phyloP scores from a whole-genome alignment of 257 asterid species.

The Nicotiana sylvestris region DNA sequence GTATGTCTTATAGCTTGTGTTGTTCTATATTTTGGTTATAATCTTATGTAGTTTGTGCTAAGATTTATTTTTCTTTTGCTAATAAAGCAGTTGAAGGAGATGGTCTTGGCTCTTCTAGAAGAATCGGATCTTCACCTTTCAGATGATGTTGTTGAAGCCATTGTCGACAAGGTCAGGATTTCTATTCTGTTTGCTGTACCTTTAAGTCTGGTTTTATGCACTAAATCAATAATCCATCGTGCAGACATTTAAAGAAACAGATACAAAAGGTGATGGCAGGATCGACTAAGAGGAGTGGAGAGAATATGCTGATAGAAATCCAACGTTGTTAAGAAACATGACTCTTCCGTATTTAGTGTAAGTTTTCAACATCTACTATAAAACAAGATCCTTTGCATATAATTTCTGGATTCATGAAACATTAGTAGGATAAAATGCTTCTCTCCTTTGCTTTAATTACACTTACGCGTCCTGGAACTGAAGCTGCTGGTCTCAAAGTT shows the following conservation, averaged over 20 bases:
- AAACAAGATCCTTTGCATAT: not conserved
- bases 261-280: slow-evolving; percentile 24
- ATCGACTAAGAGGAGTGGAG: slow-evolving; percentile 30
- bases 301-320: slow-evolving; percentile 24
- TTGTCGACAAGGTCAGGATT: slow-evolving; percentile 24
- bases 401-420: no score
- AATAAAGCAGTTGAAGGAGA: slow-evolving; percentile 21
- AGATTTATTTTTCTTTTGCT: not conserved
- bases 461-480: no score
- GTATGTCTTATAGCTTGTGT: not conserved
- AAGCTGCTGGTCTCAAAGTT: not conserved
- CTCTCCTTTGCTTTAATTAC: no score
- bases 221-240: not conserved
- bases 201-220: not conserved
- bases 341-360: slow-evolving; percentile 32
- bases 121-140: slow-evolving; percentile 26
- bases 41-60: not conserved
- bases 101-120: slow-evolving; percentile 24
- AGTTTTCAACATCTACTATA: not conserved
- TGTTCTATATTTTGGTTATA: not conserved
- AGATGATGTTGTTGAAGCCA: slow-evolving; percentile 22
- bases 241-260: slow-evolving; percentile 28
- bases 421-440: no score
- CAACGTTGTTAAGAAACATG: slow-evolving; percentile 25
- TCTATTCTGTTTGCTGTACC: not conserved